Evolutionary conservation across 352 stramenopile genomes (phyloP).

Genomic region (Saprolegnia parasitica): DNA sequence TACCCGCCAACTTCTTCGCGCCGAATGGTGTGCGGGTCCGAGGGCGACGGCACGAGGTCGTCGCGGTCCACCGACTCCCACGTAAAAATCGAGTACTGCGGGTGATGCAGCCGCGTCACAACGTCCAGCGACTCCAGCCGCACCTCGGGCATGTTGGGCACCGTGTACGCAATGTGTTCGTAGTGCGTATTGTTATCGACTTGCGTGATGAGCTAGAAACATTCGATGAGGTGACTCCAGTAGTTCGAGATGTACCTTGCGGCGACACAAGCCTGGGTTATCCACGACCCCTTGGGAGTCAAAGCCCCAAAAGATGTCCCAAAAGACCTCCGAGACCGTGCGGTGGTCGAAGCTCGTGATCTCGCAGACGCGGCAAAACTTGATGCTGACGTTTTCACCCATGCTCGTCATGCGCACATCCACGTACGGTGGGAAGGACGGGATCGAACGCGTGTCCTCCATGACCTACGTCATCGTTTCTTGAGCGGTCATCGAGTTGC

Average conservation of each 20-base stretch:
- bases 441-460: constrained; percentile 23
- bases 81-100: constrained; percentile 26
- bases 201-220: neutral
- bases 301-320: constrained; percentile 25
- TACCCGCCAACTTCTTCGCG: constrained; percentile 28
- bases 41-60: constrained; percentile 10
- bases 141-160: constrained; percentile 27
- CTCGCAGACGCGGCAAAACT: constrained; percentile 29
- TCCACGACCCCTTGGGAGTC: constrained; percentile 10
- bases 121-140: constrained; percentile 27
- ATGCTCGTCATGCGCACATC: constrained; percentile 27
- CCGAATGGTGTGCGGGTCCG: constrained; percentile 3
- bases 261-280: constrained; percentile 17
- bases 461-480: constrained; percentile 17
- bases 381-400: constrained; percentile 26
- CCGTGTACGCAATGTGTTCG: constrained; percentile 23
- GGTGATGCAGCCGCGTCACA: neutral
- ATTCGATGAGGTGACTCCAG: neutral
- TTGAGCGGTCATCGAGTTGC: neutral
- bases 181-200: constrained; percentile 15
- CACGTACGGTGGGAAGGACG: constrained; percentile 26
- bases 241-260: constrained; percentile 9
- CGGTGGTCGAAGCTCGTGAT: constrained; percentile 29
- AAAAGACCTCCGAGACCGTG: constrained; percentile 27
- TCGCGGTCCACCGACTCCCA: constrained; percentile 28